phyloP scores from a whole-genome alignment of 2,329 filamentous ascomycete species.

The Xylaria sp. region DNA sequence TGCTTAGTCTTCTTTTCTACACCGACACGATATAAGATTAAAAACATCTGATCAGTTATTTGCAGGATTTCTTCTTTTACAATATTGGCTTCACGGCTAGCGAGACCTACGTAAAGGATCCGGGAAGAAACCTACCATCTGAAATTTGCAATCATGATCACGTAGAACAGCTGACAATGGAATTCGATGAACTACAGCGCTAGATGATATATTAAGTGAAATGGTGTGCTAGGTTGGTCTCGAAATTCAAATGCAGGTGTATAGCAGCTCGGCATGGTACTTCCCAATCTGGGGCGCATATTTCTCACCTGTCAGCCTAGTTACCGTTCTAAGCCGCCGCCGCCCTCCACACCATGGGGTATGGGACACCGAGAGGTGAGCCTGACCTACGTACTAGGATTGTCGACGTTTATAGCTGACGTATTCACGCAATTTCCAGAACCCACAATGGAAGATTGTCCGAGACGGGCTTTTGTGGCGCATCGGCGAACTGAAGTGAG shows the following conservation, averaged over 20 bases:
- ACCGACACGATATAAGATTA: constrained; percentile 17
- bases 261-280: background rate
- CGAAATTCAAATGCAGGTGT: background rate
- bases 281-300: constrained; percentile 6
- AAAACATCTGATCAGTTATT: constrained; percentile 1
- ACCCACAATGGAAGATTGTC: background rate
- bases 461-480: constrained; percentile 5
- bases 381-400: background rate
- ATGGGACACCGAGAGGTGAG: background rate
- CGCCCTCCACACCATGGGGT: background rate
- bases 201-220: background rate
- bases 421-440: background rate
- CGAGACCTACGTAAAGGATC: background rate
- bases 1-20: background rate
- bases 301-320: constrained; percentile 13
- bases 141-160: background rate
- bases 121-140: background rate
- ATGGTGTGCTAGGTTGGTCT: background rate
- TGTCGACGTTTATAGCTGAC: background rate
- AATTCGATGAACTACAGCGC: background rate
- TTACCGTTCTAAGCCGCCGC: constrained; percentile 4
- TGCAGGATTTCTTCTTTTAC: constrained; percentile 13
- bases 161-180: background rate
- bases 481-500: background rate
- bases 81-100: constrained; percentile 1